Evolutionary conservation across 371 early-diverging fungal genomes (phyloP).

Genomic region (Ordospora colligata): DNA sequence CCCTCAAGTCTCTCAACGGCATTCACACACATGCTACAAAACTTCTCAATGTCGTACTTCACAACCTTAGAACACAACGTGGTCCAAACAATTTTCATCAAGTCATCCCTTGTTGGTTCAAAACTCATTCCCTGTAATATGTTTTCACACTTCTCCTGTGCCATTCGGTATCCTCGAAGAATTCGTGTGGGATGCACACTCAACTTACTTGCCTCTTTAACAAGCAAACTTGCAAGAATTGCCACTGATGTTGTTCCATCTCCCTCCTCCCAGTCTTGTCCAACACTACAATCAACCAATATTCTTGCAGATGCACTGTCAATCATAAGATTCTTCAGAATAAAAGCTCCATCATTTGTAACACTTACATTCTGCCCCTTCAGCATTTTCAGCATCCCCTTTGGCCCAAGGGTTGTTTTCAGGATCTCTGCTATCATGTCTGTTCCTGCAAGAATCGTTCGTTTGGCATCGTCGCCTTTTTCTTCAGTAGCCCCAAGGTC

Average conservation of each 20-base stretch:
- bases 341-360: conserved; percentile 99
- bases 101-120: conserved; percentile 65
- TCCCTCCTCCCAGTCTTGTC: conserved; percentile 98
- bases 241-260: conserved; percentile 99
- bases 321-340: conserved; percentile 87
- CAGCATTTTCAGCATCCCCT: conserved; percentile 81
- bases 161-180: conserved; percentile 86
- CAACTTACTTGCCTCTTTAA: conserved; percentile 86
- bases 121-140: conserved; percentile 72
- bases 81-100: conserved; percentile 68
- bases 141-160: conserved; percentile 72
- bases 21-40: conserved; percentile 86
- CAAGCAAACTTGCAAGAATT: conserved; percentile 85
- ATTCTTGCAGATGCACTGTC: conserved; percentile 96
- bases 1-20: conserved; percentile 67
- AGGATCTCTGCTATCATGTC: conserved; percentile 92
- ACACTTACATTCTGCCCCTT: conserved; percentile 70
- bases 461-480: conserved; percentile 55
- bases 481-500: conserved; percentile 59
- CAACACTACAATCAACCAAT: conserved; percentile 78
- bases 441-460: conserved; percentile 75
- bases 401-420: conserved; percentile 69
- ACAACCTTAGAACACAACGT: conserved; percentile 93
- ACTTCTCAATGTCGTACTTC: conserved; percentile 85
- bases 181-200: conserved; percentile 95